Evolutionary conservation across 257 asterid species (phyloP), one percentile per base, ranked within the genome.

Genomic region (Solanum chmielewskii): DNA sequence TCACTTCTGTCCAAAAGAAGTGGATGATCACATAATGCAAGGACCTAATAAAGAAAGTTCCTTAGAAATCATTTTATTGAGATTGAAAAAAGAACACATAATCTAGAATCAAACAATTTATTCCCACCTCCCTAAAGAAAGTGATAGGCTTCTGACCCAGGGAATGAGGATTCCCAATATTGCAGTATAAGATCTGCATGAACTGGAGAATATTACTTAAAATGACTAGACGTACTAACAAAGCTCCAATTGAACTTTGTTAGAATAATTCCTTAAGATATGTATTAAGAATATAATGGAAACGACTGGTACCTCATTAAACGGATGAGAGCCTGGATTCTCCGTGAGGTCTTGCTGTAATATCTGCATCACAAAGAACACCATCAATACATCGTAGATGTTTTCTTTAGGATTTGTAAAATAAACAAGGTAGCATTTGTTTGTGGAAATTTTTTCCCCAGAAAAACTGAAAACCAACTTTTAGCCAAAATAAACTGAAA

Each of bases 1-100:
- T 95, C 98, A 83, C 96, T 83, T 92, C 85, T 95, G 92, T 95
- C 99, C 95, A 97, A 88, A 86, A 97, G 93, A 80, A 95, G 42
- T 76, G 99, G 98, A 91, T 97, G 96, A 86, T 95, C 98, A 88
- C 99, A 96, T 85, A 97, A 86, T 49, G 99, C 98, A 89, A 97
- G 99, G 85, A 96, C 98, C 99, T 96, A 94, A 86, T 80, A 66
- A 84, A 80, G 85, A 74, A 81, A 23, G 2, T 41, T 85, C 49
- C 21, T 75, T 75, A 75, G 7, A 27, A 11, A 29, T 18, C 60
- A 49, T 60, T 27, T 41, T 18, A 80, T 59, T 44, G 42, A 47
- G 42, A 16, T 20, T 37, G 5, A 25, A 42, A 25, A 18, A 56
- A 0, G 11, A 56, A 47, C 45, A 47, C 11, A 47, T 0, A 80